Evolutionary conservation across 1,139 yeast genomes (phyloP), one percentile per base, ranked within the genome.

Genomic region (Magnusiomyces paraingens): DNA sequence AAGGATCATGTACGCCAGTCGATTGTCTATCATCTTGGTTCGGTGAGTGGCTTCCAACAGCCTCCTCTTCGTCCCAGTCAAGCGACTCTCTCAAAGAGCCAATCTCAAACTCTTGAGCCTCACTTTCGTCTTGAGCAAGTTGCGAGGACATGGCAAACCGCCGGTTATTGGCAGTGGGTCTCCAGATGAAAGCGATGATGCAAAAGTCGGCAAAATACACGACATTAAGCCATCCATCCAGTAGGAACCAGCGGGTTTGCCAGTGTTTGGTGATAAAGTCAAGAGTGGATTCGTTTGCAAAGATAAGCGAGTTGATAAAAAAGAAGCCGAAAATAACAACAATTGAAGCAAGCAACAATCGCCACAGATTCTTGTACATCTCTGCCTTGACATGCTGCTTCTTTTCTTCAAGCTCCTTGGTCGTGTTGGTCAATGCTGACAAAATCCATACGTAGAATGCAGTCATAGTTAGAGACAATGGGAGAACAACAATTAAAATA

Each of bases 111-210:
- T 82, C 88, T 42, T 79, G 85, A 20, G 74, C 77, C 14, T 79
- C 82, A 57, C 82, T 87, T 49, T 83, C 87, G 58, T 84, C 90
- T 42, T 91, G 88, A 29, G 97, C 87, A 55, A 93, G 75, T 72
- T 94, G 98, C 56, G 89, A 90, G 2, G 97, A 89, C 62, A 91
- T 91, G 18, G 98, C 99, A 67, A 93, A 80, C 81, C 95, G 84
- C 65, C 91, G 86, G 60, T 96, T 90, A 45, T 96, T 89, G 64
- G 87, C 95, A 0, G 98, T 91, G 50, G 99, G 99, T 70, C 99
- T 83, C 99, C 99, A 94, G 60, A 93, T 80, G 76, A 90, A 83
- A 12, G 96, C 88, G 62, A 94, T 77, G 6, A 91, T 82, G 66
- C 86, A 79, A 69, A 93, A 91, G 49, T 91, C 91, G 49, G 84